Evolutionary conservation across 352 stramenopile species (phyloP), one percentile per base, ranked within the genome.

Genomic region (Phytophthora uliginosa): DNA sequence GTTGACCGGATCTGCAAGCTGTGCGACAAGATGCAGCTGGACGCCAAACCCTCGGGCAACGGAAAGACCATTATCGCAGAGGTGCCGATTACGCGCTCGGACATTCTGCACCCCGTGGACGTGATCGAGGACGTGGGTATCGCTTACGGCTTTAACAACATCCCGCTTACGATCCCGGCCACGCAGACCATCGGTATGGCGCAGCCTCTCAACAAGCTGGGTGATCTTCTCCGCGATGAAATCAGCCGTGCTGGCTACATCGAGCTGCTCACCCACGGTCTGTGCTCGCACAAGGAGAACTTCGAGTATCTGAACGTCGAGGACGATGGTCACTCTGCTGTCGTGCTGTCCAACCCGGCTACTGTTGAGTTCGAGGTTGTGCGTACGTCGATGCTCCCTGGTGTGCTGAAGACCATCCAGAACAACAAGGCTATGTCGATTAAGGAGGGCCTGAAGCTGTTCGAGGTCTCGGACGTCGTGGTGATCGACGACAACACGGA

Each of bases 71-170:
- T 99, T 51, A 76, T 96, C 60, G 97, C 98, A 2, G 93, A 97
- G 38, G 97, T 99, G 34, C 98, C 98, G 42, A 97, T 98, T 13
- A 99, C 98, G 55, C 95, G 98, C 17, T 98, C 89, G 58, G 98
- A 99, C 79, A 99, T 99, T 77, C 78, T 99, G 38, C 98, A 99
- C 80, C 84, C 97, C 5, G 97, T 99, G n/a, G 98, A 99, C 77
- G 97, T 99, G 74, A 98, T 99, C 28, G 92, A 99, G 85, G 98
- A 99, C 81, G 95, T 99, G 26, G 98, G 97, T 47, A 99, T 99
- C 73, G 98, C 98, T 1, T 99, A 99, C 82, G 98, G 98, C 45
- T 99, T 99, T 81, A 99, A 99, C 89, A 99, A 99, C 71, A 99
- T 99, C 76, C 91, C 95, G 48, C 95, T 95, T 47, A 98, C 87